phyloP scores from a whole-genome alignment of 23 red algal species.

The Gracilariopsis chorda region DNA sequence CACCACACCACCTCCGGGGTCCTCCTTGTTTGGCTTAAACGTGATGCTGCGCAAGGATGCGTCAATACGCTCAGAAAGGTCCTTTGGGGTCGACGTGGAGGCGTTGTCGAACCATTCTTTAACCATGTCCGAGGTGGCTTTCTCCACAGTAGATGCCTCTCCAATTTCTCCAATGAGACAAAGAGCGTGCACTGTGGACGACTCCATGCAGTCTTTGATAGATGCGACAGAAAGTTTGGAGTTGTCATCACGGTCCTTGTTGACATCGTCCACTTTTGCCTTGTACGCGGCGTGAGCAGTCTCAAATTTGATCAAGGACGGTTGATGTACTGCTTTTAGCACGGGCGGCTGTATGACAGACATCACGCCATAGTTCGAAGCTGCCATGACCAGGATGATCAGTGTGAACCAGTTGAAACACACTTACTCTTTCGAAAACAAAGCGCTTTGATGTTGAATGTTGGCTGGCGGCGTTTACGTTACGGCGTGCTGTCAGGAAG shows the following conservation, averaged over 20 bases:
- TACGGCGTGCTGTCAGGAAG: too few species aligned
- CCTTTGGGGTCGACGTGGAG: background rate
- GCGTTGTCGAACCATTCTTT: background rate
- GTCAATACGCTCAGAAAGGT: slow-evolving; percentile 18
- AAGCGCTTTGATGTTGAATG: slow-evolving; percentile 28
- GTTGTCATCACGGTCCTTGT: background rate
- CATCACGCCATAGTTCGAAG: background rate
- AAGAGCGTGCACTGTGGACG: background rate
- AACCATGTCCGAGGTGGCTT: background rate
- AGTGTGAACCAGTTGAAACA: background rate
- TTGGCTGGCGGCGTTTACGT: too few species aligned
- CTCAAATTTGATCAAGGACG: background rate
- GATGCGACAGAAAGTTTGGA: background rate
- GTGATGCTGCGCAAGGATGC: background rate
- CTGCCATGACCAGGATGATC: background rate
- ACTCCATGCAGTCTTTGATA: background rate
- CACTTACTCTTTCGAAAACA: background rate
- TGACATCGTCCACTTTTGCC: background rate
- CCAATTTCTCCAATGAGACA: slow-evolving; percentile 13
- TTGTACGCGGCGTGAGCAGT: background rate
- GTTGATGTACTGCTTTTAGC: slow-evolving; percentile 3
- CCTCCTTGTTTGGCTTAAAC: background rate
- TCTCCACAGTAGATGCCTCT: background rate
- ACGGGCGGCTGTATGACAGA: background rate
- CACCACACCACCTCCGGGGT: background rate